Base-by-base conservation (phyloP, 345 rosid genomes). In the Populus davidiana region DNA sequence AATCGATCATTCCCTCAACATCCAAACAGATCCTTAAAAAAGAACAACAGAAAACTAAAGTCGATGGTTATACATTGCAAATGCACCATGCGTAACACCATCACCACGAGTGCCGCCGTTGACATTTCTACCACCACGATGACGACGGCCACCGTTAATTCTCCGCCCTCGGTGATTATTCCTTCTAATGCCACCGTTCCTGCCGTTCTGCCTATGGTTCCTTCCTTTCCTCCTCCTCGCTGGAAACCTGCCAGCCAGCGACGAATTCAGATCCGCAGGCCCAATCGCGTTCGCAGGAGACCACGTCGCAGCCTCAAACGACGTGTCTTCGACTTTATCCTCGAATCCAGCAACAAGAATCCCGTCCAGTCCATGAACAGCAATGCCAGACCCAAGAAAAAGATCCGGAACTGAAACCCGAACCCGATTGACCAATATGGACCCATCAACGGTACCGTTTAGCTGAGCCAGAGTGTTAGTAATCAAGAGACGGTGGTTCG, bases 281-380 rank as follows among this genome's bases (percentile, higher is more conserved):
- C 49, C 38, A 63, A 31, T 13, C 17, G 4, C 50, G 8, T 63
- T 31, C 36, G 2, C 2, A 5, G 25, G 18, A 63, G 35, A 63
- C 36, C 13, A 63, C 20, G 36, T 33, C 8, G 13, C 77, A 5
- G 69, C 56, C n/a, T 35, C 76, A 36, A 27, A 16, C 5, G 43
- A 12, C 25, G 44, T 36, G 14, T 33, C 76, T 11, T n/a, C 9
- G 5, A 17, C 6, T 35, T 27, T 43, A 2, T 50, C 54, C 0
- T 54, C 82, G 52, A 50, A n/a, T 39, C 65, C 70, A 17, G 80
- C 21, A 56, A 62, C 81, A 78, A 86, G 82, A 73, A 86, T 80
- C 33, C 86, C 84, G 6, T 78, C 81, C 21, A 84, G 74, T 9
- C 87, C 89, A 12, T 86, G 87, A 23, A 86, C 86, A 2, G 80